Evolutionary conservation across 2,329 filamentous ascomycete genomes (phyloP).

Genomic region (Aspergillus fructus): DNA sequence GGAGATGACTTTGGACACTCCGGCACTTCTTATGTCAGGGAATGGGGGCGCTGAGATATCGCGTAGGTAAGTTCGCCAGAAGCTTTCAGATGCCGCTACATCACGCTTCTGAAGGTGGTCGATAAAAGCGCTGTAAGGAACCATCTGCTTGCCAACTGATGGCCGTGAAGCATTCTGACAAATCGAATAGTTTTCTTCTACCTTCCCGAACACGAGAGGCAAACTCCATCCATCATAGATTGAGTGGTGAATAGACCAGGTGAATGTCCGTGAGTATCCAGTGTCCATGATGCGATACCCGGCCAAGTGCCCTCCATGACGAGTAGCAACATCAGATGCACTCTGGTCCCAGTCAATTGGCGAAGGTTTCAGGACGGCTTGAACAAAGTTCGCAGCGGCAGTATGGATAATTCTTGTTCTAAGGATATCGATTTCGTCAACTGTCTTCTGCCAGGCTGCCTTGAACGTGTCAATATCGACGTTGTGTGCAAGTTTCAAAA

Average conservation of each 20-base stretch:
- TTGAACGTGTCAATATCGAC: constrained; percentile 47
- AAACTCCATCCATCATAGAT: constrained; percentile 53
- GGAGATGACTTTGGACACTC: constrained; percentile 8
- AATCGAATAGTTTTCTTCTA: constrained; percentile 36
- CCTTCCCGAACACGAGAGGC: constrained; percentile 36
- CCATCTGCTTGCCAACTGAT: neutral
- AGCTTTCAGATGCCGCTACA: constrained; percentile 28
- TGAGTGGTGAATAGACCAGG: constrained; percentile 40
- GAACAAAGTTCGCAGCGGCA: constrained; percentile 36
- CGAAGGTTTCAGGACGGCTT: constrained; percentile 38
- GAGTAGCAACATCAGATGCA: constrained; percentile 31
- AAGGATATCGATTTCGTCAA: constrained; percentile 48
- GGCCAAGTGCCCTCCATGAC: constrained; percentile 36
- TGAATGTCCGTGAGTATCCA: constrained; percentile 51
- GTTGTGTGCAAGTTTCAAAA: constrained; percentile 39
- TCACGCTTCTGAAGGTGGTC: constrained; percentile 29
- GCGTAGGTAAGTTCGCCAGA: constrained; percentile 33
- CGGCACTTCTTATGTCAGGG: constrained; percentile 26
- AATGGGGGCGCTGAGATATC: constrained; percentile 29
- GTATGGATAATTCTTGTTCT: constrained; percentile 49
- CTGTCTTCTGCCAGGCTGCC: constrained; percentile 46
- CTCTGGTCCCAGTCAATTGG: constrained; percentile 14
- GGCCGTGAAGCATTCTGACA: neutral
- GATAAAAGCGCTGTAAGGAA: constrained; percentile 33
- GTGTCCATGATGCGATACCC: constrained; percentile 30